Conservation (phyloP, 345 rosid genomes). For the Eutrema heterophyllum region DNA sequence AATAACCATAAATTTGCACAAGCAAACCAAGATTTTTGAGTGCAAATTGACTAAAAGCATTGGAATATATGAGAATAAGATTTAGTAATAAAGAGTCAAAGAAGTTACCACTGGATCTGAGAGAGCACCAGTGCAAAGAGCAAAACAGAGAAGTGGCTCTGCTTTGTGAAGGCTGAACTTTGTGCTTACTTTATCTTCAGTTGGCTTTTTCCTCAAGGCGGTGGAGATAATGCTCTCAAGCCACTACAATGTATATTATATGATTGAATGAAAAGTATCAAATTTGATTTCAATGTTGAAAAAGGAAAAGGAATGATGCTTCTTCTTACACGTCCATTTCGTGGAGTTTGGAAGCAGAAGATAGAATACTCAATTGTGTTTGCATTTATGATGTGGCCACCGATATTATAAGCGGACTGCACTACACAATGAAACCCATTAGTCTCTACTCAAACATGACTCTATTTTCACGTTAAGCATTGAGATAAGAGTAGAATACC, state of each 20-base stretch:
- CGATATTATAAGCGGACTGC: slow-evolving; percentile 92
- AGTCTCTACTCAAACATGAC: slow-evolving; percentile 9
- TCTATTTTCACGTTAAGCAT: neutral
- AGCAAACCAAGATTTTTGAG: neutral
- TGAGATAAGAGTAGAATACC: slow-evolving; percentile 40
- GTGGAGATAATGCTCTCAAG: slow-evolving; percentile 74
- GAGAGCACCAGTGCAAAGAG: slow-evolving; percentile 77
- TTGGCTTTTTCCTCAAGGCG: slow-evolving; percentile 65
- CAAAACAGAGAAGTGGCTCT: slow-evolving; percentile 69
- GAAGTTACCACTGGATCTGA: slow-evolving; percentile 81
- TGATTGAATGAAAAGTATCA: neutral
- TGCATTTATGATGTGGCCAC: slow-evolving; percentile 74
- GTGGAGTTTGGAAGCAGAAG: slow-evolving; percentile 63
- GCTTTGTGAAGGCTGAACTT: slow-evolving; percentile 52
- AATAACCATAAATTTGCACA: neutral
- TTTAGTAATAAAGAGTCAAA: neutral
- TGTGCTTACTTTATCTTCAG: slow-evolving; percentile 55
- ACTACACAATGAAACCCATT: slow-evolving; percentile 43
- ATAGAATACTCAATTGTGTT: slow-evolving; percentile 80
- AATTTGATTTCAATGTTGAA: neutral
- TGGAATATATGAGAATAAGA: neutral
- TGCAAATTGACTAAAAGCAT: neutral
- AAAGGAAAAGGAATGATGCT: neutral
- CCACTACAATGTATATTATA: slow-evolving; percentile 48
- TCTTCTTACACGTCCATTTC: slow-evolving; percentile 65